Percentiles rank a stretch among this genome's conserved stretches.
phyloP scores from a whole-genome alignment of 2,329 filamentous ascomycete species.

The Fusarium staphyleae region DNA sequence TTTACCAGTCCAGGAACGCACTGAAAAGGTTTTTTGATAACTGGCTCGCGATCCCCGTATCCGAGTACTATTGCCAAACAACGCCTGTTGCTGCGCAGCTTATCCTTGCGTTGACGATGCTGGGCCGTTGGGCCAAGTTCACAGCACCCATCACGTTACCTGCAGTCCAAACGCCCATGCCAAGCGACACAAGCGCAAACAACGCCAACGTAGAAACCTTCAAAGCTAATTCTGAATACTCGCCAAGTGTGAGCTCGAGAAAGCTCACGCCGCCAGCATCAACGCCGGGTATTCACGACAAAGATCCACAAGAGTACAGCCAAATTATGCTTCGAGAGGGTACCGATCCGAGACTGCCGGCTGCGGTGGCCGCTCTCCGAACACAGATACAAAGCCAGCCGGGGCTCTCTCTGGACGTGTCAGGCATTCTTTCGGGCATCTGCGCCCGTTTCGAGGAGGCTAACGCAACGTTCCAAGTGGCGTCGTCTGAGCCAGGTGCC shows the following conservation, averaged over 20 bases:
- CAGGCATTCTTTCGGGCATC: slow-evolving; percentile 51
- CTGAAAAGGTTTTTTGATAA: slow-evolving; percentile 58
- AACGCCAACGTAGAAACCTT: slow-evolving; percentile 34
- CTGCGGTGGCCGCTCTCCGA: slow-evolving; percentile 51
- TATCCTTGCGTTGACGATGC: slow-evolving; percentile 58
- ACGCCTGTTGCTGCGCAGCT: slow-evolving; percentile 55
- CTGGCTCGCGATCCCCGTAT: slow-evolving; percentile 54
- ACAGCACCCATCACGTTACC: slow-evolving; percentile 48
- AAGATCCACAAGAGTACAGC: slow-evolving; percentile 14
- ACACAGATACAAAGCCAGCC: slow-evolving; percentile 53
- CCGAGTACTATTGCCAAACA: slow-evolving; percentile 55
- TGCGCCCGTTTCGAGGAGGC: slow-evolving; percentile 54
- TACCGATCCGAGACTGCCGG: slow-evolving; percentile 49
- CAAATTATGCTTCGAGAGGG: slow-evolving; percentile 41
- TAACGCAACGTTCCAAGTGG: slow-evolving; percentile 47
- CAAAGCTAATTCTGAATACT: slow-evolving; percentile 38
- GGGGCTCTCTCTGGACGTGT: slow-evolving; percentile 54
- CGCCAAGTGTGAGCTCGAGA: slow-evolving; percentile 14
- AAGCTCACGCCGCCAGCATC: slow-evolving; percentile 12
- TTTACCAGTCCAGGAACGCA: slow-evolving; percentile 58
- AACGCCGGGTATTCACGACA: slow-evolving; percentile 17
- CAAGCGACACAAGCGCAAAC: slow-evolving; percentile 33
- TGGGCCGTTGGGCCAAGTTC: slow-evolving; percentile 59
- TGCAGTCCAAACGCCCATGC: slow-evolving; percentile 37
- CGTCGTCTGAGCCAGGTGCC: slow-evolving; percentile 42